Evolutionary conservation across 2,329 filamentous ascomycete genomes (phyloP).

Genomic region (Aspergillus japonicus): DNA sequence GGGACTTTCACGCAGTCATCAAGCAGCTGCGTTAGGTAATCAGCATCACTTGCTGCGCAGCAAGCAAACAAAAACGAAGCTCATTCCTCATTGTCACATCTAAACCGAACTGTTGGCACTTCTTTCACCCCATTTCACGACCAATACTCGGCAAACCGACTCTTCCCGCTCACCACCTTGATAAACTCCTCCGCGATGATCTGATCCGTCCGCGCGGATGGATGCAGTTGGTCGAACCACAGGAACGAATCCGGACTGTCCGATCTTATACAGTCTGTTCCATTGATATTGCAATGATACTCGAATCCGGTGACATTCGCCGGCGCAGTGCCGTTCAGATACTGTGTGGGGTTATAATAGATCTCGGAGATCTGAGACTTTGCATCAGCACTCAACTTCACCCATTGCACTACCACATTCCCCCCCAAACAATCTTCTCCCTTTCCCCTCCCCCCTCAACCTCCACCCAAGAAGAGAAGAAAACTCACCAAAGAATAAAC

Average conservation of each 20-base stretch:
- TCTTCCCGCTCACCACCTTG: constrained; percentile 51
- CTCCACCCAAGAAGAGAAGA: not conserved
- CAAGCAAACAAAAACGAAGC: no score
- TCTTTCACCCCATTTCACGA: not conserved
- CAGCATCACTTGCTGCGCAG: no score
- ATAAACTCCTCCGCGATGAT: constrained; percentile 57
- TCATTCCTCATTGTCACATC: not conserved
- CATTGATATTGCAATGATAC: constrained; percentile 48
- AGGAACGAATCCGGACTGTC: constrained; percentile 34
- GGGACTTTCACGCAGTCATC: no score
- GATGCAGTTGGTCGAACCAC: constrained; percentile 74
- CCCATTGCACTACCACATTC: no score
- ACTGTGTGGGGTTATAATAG: constrained; percentile 57
- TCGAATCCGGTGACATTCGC: constrained; percentile 60
- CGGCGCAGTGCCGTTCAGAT: constrained; percentile 62
- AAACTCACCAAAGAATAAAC: constrained; percentile 56
- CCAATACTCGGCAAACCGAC: constrained; percentile 1
- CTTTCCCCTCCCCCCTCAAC: not conserved
- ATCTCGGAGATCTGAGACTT: constrained; percentile 59
- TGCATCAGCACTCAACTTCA: not conserved
- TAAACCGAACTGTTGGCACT: not conserved
- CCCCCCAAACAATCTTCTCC: no score
- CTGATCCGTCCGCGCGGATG: constrained; percentile 61
- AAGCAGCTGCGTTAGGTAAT: no score
- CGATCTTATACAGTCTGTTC: not conserved